These are phyloP conservation scores for Nelumbo lutea DNA, from an alignment of 164 flowering plant species.

Conservation along the genomic window DNA sequence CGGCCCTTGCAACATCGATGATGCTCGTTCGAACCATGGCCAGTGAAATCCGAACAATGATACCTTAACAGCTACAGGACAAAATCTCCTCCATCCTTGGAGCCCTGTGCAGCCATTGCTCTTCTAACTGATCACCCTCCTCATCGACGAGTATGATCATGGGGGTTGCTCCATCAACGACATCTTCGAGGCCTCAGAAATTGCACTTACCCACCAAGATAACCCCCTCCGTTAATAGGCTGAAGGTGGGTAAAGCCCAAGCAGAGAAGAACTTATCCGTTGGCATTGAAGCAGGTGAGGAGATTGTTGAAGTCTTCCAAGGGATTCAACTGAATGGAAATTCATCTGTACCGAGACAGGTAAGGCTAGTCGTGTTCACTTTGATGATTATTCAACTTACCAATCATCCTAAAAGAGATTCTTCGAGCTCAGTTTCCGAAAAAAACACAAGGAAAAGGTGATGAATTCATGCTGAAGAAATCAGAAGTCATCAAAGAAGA, in stretches of 20 bases:
- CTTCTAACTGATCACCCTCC: constrained; percentile 28
- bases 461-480: neutral
- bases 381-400: neutral
- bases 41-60: too few species aligned
- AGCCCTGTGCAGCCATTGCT: neutral
- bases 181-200: constrained; percentile 20
- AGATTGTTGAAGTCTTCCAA: too few species aligned
- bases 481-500: neutral
- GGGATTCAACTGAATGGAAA: too few species aligned
- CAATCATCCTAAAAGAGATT: constrained; percentile 4
- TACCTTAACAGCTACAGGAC: constrained; percentile 20
- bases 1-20: too few species aligned
- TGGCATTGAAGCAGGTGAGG: neutral
- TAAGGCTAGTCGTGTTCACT: too few species aligned
- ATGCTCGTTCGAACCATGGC: too few species aligned
- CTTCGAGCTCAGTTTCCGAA: constrained; percentile 34
- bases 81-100: constrained; percentile 18
- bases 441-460: constrained; percentile 14
- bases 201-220: constrained; percentile 12
- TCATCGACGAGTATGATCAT: constrained; percentile 20
- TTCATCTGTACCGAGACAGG: too few species aligned
- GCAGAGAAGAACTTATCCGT: constrained; percentile 11
- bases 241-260: constrained; percentile 16
- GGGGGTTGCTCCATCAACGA: constrained; percentile 13
- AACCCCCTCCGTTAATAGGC: constrained; percentile 5